Evolutionary conservation across 192 early-diverging fungal species (phyloP), one percentile per base, ranked within the genome.

Genomic region (Coemansia erecta): DNA sequence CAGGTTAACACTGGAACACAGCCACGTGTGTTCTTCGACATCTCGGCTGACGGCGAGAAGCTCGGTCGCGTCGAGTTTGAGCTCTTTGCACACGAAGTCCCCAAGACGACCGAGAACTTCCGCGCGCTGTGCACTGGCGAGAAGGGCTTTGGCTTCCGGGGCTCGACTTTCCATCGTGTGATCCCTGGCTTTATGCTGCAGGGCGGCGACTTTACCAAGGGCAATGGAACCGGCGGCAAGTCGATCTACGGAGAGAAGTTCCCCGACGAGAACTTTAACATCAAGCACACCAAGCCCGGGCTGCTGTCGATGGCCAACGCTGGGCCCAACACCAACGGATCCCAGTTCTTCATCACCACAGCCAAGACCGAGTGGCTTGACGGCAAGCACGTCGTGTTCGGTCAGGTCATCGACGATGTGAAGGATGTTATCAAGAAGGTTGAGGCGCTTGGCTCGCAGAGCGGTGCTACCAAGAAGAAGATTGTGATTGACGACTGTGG

Each of bases 101-200:
- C 94, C 62, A 87, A 88, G 84, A 96, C 94, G n/a, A 87, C 87
- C 40, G 92, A 98, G 73, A 98, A 98, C 87, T 98, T 98, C 78
- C 83, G 85, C 42, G 83, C 83, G 26, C 72, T 91, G 56, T 61
- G 70, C 52, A 64, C 70, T 4, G 83, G 83, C 14, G 61, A 74
- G 48, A 64, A 74, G 24, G 76, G 76, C 31, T 63, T 63, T 44
- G 68, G 76, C 24, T 93, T 82, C 75, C 88, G 87, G 73, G 89
- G 83, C 47, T 79, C 81, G 43, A 81, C 72, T 2, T 49, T 49
- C 47, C 47, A 49, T 9, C 47, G 47, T 21, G 47, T 92, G 15
- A 92, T 92, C 67, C 86, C 92, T 73, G 69, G 80, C 53, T 94
- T 94, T 65, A 95, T 95, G 91, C 78, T 88, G 66, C 94, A 96